These are phyloP conservation scores for Sanguinoderma infundibulare DNA, from an alignment of 1,284 basidiomycete species.

Conservation along the genomic window DNA sequence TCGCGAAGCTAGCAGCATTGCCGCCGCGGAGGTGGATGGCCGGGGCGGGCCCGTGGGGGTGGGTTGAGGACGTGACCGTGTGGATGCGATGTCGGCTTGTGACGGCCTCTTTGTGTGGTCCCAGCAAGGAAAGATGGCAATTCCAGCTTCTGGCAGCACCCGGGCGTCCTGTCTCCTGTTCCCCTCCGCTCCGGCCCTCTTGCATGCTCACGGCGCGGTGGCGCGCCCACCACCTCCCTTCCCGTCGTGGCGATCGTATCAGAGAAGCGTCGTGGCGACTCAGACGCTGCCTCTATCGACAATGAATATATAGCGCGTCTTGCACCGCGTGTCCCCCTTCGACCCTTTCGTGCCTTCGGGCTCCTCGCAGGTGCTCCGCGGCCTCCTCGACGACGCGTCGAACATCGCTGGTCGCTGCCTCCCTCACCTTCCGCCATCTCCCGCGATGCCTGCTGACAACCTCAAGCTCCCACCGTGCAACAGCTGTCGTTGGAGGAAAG, in stretches of 20 bases:
- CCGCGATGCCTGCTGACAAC: background rate
- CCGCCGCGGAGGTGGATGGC: too few species aligned
- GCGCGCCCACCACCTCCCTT: background rate
- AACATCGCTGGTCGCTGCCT: background rate
- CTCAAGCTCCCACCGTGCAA: slow-evolving; percentile 4
- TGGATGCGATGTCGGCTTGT: background rate
- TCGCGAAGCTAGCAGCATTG: background rate
- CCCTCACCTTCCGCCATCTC: background rate
- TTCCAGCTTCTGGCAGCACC: background rate
- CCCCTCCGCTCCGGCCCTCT: background rate
- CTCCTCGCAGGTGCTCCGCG: background rate
- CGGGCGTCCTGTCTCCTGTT: background rate
- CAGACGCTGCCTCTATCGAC: background rate
- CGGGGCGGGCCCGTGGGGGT: background rate
- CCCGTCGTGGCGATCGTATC: slow-evolving; percentile 9
- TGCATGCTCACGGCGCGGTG: background rate
- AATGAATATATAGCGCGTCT: slow-evolving; percentile 1
- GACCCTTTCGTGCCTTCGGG: background rate
- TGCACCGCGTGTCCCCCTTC: background rate
- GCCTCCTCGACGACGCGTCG: background rate
- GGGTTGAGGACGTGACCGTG: background rate
- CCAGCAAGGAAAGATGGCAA: background rate
- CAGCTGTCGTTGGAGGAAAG: slow-evolving; percentile 13
- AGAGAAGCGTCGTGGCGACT: slow-evolving; percentile 6
- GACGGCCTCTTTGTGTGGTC: background rate